Base-by-base conservation (phyloP, 768 basidiomycete genomes). In the Leucocoprinus sp. region DNA sequence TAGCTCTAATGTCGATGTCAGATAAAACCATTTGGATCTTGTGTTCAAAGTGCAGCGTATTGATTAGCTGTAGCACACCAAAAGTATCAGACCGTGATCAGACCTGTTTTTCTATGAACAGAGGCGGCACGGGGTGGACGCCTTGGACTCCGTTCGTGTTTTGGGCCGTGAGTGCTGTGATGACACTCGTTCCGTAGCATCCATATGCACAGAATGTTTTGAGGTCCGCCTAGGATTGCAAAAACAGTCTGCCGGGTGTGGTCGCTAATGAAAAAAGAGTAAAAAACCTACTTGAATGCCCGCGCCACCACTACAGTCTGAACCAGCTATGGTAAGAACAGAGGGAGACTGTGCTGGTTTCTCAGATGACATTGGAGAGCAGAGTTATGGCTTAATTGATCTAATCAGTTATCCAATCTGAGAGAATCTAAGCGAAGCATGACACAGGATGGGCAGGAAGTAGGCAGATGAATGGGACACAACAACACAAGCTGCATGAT, bases 101-200 rank as follows among this genome's bases (percentile, higher is more conserved):
- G 21, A 80, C 89, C 72, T 96, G 93, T 51, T 84, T 68, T 40
- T 64, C 67, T 26, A 96, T 74, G 55, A 93, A 92, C 8, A 68
- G 68, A 0, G 86, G 72, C 0, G 86, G 82, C 7, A 75, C 60
- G 2, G 80, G 70, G 48, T 85, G 78, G 0, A 95, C 72, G 0
- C 65, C 83, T 49, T 88, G 80, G 0, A 96, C 91, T 2, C 87
- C 92, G 2, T 61, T 71, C 0, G 91, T 93, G 60, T 93, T 96
- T 60, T 96, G 93, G 0, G 92, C 87, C 0, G 88, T 92, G 37
- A 95, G 59, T 0, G 89, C 93, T 1, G 93, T 93, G 42, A 93
- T 64, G 6, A 78, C 89, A 50, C 81, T 85, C 11, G 84, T 71
- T 11, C 88, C 92, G 55, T 89, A 93, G 55, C 85, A 86, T 22